phyloP scores from a whole-genome alignment of 805 yeast genomes.

The Saccharomycopsis amapae region DNA sequence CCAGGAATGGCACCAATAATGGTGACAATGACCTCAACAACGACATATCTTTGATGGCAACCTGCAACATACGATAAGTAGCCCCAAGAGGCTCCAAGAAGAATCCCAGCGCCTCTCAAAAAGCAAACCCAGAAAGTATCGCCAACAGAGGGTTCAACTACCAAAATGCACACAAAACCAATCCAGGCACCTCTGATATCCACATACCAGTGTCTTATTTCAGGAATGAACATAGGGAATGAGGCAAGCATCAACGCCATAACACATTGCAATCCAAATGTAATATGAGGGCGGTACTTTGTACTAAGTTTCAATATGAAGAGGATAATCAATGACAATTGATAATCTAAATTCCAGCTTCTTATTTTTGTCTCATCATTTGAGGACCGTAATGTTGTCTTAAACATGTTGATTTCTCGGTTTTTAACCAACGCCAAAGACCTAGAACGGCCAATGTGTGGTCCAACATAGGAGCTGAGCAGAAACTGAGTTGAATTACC shows the following conservation, averaged over 20 bases:
- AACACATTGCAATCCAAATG: conserved; percentile 41
- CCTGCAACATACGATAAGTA: conserved; percentile 41
- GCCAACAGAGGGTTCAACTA: conserved; percentile 45
- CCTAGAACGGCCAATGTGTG: too few relatives aligned
- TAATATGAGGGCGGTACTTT: conserved; percentile 30
- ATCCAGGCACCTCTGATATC: conserved; percentile 45
- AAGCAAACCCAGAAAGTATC: conserved; percentile 42
- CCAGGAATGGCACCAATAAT: conserved; percentile 40
- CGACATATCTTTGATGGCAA: conserved; percentile 33
- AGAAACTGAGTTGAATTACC: too few relatives aligned
- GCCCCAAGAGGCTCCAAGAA: conserved; percentile 44
- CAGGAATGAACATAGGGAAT: conserved; percentile 45
- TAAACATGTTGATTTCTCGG: too few relatives aligned
- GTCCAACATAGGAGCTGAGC: too few relatives aligned
- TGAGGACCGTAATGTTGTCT: too few relatives aligned
- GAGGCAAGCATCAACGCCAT: conserved; percentile 40
- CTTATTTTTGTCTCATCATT: not conserved
- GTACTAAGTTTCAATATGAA: conserved; percentile 6
- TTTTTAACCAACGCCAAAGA: too few relatives aligned
- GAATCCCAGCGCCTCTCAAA: conserved; percentile 40
- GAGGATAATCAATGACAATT: not conserved
- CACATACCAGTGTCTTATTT: conserved; percentile 41
- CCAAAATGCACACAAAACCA: conserved; percentile 45
- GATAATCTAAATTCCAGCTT: not conserved
- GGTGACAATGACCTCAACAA: conserved; percentile 37